phyloP scores from a whole-genome alignment of 2,329 filamentous ascomycete genomes.

The Alternaria triticimaculans region DNA sequence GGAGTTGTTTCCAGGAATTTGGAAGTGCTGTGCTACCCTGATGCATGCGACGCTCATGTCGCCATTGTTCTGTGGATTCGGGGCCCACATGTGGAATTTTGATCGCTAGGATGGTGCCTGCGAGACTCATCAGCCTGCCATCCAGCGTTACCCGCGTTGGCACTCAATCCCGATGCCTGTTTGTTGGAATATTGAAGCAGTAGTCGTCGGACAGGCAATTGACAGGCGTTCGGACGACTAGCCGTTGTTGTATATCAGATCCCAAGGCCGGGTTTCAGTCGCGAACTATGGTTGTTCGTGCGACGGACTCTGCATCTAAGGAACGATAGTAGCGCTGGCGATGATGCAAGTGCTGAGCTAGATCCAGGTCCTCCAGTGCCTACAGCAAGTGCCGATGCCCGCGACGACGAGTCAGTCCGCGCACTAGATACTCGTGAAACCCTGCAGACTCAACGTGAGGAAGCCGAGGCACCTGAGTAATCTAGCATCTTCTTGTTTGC shows the following conservation, averaged over 20 bases:
- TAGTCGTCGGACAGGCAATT: background rate
- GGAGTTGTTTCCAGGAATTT: constrained; percentile 1
- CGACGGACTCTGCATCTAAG: background rate
- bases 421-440: constrained; percentile 3
- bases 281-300: constrained; percentile 1
- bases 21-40: background rate
- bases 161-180: background rate
- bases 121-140: background rate
- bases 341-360: background rate
- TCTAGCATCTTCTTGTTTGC: no score
- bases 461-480: background rate
- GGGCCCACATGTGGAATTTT: background rate
- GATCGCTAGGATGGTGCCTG: background rate
- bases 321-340: background rate
- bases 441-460: background rate
- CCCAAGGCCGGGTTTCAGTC: constrained; percentile 6
- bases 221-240: background rate
- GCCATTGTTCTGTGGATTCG: background rate
- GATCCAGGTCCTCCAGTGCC: background rate
- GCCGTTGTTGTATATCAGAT: background rate
- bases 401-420: constrained; percentile 2
- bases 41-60: background rate
- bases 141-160: background rate
- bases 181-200: background rate
- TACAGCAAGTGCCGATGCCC: constrained; percentile 7